phyloP scores from a whole-genome alignment of 2,329 filamentous ascomycete species.

The Colletotrichum simmondsii region DNA sequence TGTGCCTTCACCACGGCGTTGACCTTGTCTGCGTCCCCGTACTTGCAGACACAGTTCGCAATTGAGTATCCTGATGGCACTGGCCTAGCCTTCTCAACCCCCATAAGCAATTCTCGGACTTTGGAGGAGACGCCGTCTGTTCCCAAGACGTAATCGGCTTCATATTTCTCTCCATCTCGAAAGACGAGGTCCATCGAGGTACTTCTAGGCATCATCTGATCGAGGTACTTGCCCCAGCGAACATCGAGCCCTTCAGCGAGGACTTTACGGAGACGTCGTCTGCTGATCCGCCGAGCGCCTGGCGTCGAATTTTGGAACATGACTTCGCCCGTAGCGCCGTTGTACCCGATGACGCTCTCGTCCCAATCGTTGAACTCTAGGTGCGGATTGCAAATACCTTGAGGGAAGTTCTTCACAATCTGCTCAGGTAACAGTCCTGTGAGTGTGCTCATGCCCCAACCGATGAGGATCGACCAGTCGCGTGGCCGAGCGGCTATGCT shows the following conservation, averaged over 20 bases:
- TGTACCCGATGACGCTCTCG: constrained; percentile 45
- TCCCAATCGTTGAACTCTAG: constrained; percentile 43
- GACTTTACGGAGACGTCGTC: constrained; percentile 45
- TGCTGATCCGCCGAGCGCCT: constrained; percentile 46
- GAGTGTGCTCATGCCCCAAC: constrained; percentile 51
- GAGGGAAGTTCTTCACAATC: constrained; percentile 41
- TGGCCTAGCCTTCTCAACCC: constrained; percentile 37
- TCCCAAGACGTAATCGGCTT: constrained; percentile 44
- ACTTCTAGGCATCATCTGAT: background rate
- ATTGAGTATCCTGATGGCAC: constrained; percentile 43
- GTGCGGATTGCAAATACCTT: constrained; percentile 47
- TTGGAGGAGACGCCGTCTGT: constrained; percentile 45
- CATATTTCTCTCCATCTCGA: constrained; percentile 37
- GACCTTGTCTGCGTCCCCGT: constrained; percentile 40
- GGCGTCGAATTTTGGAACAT: constrained; percentile 47
- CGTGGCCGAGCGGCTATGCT: constrained; percentile 42
- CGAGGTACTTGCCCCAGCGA: constrained; percentile 42
- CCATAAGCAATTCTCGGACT: constrained; percentile 44
- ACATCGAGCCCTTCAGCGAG: constrained; percentile 46
- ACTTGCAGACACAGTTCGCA: constrained; percentile 41
- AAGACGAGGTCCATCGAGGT: constrained; percentile 40
- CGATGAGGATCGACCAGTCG: constrained; percentile 53
- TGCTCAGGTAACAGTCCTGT: constrained; percentile 45
- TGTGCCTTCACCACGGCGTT: constrained; percentile 41
- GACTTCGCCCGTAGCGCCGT: constrained; percentile 47